A percentile compares a stretch with the other conserved stretches of the same genome.
These are phyloP conservation scores for Blastobotrys illinoisensis DNA, from an alignment of 1,139 yeast genomes.

Conservation along the genomic window DNA sequence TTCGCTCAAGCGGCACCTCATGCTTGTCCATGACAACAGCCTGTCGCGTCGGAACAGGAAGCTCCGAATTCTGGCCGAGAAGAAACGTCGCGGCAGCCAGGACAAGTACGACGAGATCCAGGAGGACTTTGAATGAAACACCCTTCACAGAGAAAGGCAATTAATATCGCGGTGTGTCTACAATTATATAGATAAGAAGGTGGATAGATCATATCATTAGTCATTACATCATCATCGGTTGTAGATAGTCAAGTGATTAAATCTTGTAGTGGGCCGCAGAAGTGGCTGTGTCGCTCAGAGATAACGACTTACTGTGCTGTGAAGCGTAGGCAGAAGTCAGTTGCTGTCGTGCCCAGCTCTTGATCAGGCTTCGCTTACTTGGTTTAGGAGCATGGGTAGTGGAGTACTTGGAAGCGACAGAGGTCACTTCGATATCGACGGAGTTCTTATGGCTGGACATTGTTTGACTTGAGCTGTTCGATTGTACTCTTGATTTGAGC, in stretches of 20 bases:
- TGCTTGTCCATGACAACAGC: constrained; percentile 16
- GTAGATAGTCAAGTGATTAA: neutral
- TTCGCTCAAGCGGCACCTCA: constrained; percentile 20
- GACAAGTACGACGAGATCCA: neutral
- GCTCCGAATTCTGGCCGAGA: constrained; percentile 1
- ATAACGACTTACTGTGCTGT: neutral
- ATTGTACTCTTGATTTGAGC: neutral
- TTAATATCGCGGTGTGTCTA: no score
- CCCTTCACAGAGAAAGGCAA: no score
- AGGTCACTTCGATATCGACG: neutral
- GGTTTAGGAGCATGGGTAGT: neutral
- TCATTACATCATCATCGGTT: neutral
- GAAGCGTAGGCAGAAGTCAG: neutral
- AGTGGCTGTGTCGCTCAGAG: neutral
- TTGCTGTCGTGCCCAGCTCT: neutral
- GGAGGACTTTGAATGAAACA: neutral
- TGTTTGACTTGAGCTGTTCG: neutral
- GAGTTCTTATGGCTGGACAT: neutral
- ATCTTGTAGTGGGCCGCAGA: neutral
- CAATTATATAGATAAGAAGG: no score
- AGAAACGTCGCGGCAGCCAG: neutral
- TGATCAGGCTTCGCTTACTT: neutral
- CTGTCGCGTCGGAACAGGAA: constrained; percentile 8
- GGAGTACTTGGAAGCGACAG: neutral
- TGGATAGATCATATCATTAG: neutral